phyloP scores from a whole-genome alignment of 2,329 filamentous ascomycete species.

The Chalara sp. region DNA sequence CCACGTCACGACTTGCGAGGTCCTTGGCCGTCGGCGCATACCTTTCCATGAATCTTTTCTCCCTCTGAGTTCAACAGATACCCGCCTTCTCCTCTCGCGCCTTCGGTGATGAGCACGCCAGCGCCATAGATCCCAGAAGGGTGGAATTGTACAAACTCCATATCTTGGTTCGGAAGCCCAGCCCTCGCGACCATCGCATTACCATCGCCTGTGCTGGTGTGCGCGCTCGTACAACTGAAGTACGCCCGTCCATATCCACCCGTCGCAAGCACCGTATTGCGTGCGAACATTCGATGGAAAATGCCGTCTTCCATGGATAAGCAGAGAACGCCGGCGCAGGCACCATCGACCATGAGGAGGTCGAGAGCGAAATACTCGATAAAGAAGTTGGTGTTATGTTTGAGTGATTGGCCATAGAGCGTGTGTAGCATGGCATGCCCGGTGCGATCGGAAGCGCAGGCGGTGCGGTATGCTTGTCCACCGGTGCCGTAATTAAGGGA shows the following conservation, averaged over 20 bases:
- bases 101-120: slow-evolving; percentile 42
- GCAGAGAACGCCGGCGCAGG: slow-evolving; percentile 37
- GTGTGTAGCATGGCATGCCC: slow-evolving; percentile 44
- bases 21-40: slow-evolving; percentile 44
- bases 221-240: slow-evolving; percentile 41
- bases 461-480: slow-evolving; percentile 36
- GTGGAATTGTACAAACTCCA: slow-evolving; percentile 46
- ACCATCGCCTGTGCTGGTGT: slow-evolving; percentile 42
- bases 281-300: slow-evolving; percentile 35
- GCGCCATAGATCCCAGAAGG: slow-evolving; percentile 43
- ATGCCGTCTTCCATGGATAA: slow-evolving; percentile 36
- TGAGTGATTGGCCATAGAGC: slow-evolving; percentile 40
- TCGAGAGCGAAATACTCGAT: slow-evolving; percentile 44
- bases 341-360: slow-evolving; percentile 40
- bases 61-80: slow-evolving; percentile 41
- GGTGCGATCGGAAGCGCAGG: slow-evolving; percentile 32
- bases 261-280: slow-evolving; percentile 41
- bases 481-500: slow-evolving; percentile 39
- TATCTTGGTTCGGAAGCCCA: slow-evolving; percentile 40
- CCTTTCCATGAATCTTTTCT: slow-evolving; percentile 43
- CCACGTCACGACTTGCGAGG: slow-evolving; percentile 40
- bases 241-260: slow-evolving; percentile 44
- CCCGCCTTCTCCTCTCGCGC: slow-evolving; percentile 41
- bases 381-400: slow-evolving; percentile 41
- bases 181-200: slow-evolving; percentile 42